Evolutionary conservation across 2,329 filamentous ascomycete genomes (phyloP).

Genomic region (Sclerotiophoma versabilis): DNA sequence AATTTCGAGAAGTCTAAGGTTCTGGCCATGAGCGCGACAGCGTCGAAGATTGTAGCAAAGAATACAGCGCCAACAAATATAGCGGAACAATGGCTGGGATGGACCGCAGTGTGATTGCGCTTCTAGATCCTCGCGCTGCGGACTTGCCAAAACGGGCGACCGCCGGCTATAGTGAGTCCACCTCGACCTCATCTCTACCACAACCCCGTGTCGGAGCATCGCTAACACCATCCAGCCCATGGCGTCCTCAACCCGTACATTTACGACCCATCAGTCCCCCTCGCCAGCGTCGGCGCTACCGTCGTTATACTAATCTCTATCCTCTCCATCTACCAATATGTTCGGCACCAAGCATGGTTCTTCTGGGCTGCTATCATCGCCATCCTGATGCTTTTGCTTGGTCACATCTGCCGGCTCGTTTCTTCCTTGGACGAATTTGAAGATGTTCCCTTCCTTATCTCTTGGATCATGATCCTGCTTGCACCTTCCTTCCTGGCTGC

Average conservation of each 20-base stretch:
- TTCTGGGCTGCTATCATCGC: conserved; percentile 46
- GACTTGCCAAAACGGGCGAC: conserved; percentile 33
- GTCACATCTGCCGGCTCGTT: conserved; percentile 60
- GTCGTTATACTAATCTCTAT: conserved; percentile 50
- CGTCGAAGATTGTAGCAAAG: conserved; percentile 6
- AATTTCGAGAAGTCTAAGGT: background rate
- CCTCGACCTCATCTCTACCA: conserved; percentile 2
- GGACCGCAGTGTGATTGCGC: conserved; percentile 5
- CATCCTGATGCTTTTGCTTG: conserved; percentile 56
- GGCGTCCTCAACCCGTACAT: conserved; percentile 53
- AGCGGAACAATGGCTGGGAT: conserved; percentile 24
- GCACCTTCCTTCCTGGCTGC: conserved; percentile 60
- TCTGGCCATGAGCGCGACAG: conserved; percentile 17
- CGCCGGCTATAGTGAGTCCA: conserved; percentile 29
- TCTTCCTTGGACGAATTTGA: conserved; percentile 46
- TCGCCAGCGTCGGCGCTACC: conserved; percentile 53
- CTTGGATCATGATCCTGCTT: conserved; percentile 56
- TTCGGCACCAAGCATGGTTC: conserved; percentile 47
- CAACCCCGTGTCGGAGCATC: background rate
- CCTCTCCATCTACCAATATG: conserved; percentile 42
- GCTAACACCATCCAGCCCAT: conserved; percentile 20
- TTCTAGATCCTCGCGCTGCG: conserved; percentile 20
- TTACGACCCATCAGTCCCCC: conserved; percentile 56
- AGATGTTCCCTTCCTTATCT: conserved; percentile 50
- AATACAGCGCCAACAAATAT: background rate